A percentile compares a stretch with the other conserved stretches of the same genome.
Conservation (phyloP, 805 yeast species). For the Metschnikowia koreensis region DNA sequence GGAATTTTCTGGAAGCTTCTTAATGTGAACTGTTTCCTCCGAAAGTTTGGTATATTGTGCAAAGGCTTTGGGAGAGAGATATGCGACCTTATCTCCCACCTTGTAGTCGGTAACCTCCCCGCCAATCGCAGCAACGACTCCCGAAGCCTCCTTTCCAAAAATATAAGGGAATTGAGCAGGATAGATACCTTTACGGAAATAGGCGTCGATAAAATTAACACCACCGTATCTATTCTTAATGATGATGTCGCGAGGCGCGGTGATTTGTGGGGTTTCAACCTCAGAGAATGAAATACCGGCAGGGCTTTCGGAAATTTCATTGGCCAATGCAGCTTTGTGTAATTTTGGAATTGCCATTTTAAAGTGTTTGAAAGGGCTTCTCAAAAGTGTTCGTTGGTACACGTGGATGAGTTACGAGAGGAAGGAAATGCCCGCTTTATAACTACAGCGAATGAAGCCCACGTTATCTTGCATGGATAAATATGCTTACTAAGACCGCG, state of each 20-base stretch:
- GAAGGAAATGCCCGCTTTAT: no score
- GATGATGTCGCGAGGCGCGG: conserved; percentile 53
- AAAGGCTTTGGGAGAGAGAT: conserved; percentile 50
- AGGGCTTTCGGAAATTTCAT: conserved; percentile 51
- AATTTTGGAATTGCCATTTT: conserved; percentile 44
- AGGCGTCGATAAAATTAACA: conserved; percentile 76
- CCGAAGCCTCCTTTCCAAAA: conserved; percentile 74
- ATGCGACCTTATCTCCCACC: conserved; percentile 73
- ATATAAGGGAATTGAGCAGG: conserved; percentile 57
- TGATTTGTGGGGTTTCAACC: conserved; percentile 56
- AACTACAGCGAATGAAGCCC: no score
- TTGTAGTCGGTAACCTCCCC: conserved; percentile 48
- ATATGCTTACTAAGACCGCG: no score
- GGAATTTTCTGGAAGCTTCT: conserved; percentile 42
- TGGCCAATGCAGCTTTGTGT: conserved; percentile 55
- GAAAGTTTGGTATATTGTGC: conserved; percentile 67
- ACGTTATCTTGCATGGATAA: no score
- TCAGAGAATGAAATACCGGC: conserved; percentile 62
- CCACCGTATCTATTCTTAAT: conserved; percentile 78
- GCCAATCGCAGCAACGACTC: conserved; percentile 67
- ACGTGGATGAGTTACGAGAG: no score
- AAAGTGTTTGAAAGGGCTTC: no score
- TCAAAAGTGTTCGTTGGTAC: no score
- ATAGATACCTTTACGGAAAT: conserved; percentile 78
- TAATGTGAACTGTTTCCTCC: conserved; percentile 22